phyloP scores from a whole-genome alignment of 2,329 filamentous ascomycete species.

The Xylaria polymorpha region DNA sequence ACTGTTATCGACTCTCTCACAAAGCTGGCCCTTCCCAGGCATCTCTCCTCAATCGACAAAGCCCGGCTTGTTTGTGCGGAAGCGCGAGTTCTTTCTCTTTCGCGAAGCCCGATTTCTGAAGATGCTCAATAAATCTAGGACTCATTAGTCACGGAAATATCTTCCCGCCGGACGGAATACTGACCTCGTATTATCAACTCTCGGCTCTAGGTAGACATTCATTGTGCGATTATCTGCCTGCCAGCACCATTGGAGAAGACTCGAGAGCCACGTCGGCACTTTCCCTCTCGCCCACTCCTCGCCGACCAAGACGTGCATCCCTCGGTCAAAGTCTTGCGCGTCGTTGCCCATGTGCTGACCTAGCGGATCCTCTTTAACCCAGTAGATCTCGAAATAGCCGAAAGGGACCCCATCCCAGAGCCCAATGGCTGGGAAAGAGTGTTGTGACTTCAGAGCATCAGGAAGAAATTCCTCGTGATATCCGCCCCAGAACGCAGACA shows the following conservation, averaged over 20 bases:
- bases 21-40: slow-evolving; percentile 78
- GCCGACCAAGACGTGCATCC: slow-evolving; percentile 88
- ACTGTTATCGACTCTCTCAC: slow-evolving; percentile 29
- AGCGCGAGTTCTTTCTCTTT: slow-evolving; percentile 89
- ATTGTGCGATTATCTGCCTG: slow-evolving; percentile 83
- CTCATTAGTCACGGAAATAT: slow-evolving; percentile 22
- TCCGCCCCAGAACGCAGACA: slow-evolving; percentile 85
- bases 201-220: slow-evolving; percentile 85
- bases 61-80: slow-evolving; percentile 91
- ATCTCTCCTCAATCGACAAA: slow-evolving; percentile 83
- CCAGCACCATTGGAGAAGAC: slow-evolving; percentile 88
- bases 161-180: slow-evolving; percentile 44
- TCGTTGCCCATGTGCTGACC: slow-evolving; percentile 74
- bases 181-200: slow-evolving; percentile 90
- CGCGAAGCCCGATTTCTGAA: slow-evolving; percentile 80
- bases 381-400: slow-evolving; percentile 98
- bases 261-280: slow-evolving; percentile 85
- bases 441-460: slow-evolving; percentile 70
- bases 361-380: slow-evolving; percentile 91
- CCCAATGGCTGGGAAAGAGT: slow-evolving; percentile 91
- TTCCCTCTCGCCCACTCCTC: slow-evolving; percentile 90
- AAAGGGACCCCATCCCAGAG: slow-evolving; percentile 96
- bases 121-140: slow-evolving; percentile 73
- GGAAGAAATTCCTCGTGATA: slow-evolving; percentile 74
- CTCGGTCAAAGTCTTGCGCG: slow-evolving; percentile 84